phyloP scores from a whole-genome alignment of 208 protist genomes.

The Strigomonas galati region DNA sequence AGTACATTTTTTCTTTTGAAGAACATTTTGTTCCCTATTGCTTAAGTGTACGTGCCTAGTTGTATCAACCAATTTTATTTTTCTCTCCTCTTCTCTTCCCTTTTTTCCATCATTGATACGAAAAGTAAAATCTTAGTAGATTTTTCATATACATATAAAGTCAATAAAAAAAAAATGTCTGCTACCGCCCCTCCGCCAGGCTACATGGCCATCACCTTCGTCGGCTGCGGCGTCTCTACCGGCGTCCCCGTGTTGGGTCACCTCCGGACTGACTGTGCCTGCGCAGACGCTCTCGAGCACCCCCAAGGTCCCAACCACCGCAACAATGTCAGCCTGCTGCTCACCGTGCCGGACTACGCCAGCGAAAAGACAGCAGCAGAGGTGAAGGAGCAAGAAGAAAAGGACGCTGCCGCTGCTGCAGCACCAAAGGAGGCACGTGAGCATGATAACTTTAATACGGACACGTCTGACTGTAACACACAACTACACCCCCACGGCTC shows the following conservation, averaged over 20 bases:
- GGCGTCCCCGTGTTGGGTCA: slow-evolving; percentile 86
- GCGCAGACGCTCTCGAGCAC: slow-evolving; percentile 58
- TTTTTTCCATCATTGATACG: too few relatives aligned
- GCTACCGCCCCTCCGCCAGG: slow-evolving; percentile 24
- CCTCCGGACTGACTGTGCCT: slow-evolving; percentile 59
- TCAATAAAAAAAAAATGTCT: background rate
- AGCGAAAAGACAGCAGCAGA: background rate
- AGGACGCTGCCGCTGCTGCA: background rate
- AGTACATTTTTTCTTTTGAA: slow-evolving; percentile 6
- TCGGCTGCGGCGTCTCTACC: slow-evolving; percentile 81
- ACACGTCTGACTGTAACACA: background rate
- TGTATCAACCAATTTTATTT: background rate
- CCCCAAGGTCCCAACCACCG: slow-evolving; percentile 63
- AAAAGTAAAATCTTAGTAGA: too few relatives aligned
- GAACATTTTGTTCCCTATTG: too few relatives aligned
- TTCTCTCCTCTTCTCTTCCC: background rate
- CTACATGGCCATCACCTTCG: slow-evolving; percentile 49
- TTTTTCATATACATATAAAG: background rate
- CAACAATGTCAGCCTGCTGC: slow-evolving; percentile 79
- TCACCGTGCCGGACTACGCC: slow-evolving; percentile 40
- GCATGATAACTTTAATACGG: background rate
- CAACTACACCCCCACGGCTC: background rate
- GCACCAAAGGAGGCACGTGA: background rate
- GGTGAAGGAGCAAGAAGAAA: background rate
- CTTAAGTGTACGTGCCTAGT: too few relatives aligned